Conservation (phyloP, 257 asterid species). For the Verbena officinalis region DNA sequence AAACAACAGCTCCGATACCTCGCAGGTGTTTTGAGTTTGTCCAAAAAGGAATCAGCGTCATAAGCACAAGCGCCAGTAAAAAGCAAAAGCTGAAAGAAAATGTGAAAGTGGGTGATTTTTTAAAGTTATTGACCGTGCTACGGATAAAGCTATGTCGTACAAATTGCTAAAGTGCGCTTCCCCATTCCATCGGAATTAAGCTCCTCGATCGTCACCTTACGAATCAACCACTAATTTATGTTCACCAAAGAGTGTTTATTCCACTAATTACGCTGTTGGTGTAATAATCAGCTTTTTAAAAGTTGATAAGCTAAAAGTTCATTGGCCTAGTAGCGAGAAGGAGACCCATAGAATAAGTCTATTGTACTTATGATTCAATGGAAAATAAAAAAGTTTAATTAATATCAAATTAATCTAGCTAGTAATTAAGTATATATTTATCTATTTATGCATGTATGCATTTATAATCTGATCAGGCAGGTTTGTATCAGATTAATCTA, state of each 20-base stretch:
- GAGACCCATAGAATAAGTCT: no score
- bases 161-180: constrained; percentile 4
- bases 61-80: background rate
- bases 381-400: no score
- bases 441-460: no score
- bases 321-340: no score
- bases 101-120: constrained; percentile 14
- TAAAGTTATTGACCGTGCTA: no score
- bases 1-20: no score
- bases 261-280: constrained; percentile 20
- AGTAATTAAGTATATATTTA: no score
- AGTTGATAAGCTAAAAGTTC: no score
- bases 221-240: constrained; percentile 18
- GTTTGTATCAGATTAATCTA: no score
- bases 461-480: no score
- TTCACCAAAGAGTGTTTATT: constrained; percentile 21
- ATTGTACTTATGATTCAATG: no score
- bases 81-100: background rate
- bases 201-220: background rate
- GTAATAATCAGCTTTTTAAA: background rate
- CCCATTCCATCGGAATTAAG: constrained; percentile 31
- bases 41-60: background rate
- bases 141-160: constrained; percentile 36
- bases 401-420: no score
- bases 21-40: background rate